Conservation (phyloP, 2,329 filamentous ascomycete species). For the Cryphonectria naterciae region DNA sequence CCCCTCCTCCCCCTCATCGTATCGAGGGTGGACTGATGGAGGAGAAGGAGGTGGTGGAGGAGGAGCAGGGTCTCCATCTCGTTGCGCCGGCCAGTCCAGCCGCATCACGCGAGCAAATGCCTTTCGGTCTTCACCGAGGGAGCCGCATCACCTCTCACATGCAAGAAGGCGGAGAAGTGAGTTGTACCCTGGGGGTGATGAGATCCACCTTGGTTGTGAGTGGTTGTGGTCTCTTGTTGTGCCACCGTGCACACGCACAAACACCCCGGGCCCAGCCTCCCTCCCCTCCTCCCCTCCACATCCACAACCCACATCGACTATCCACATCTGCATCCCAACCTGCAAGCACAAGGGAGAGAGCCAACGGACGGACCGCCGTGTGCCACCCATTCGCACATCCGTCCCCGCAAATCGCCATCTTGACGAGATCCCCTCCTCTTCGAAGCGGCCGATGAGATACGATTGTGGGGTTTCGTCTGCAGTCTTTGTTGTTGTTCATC, state of each 20-base stretch:
- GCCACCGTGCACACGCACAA: not conserved
- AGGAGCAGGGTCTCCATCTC: not conserved
- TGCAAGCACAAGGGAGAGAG: not conserved
- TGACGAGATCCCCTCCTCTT: constrained; percentile 6
- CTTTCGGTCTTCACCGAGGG: constrained; percentile 10
- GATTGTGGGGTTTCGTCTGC: not conserved
- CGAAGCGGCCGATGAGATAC: constrained; percentile 10
- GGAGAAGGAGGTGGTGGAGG: not conserved
- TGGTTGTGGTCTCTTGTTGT: not conserved
- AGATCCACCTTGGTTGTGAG: not conserved
- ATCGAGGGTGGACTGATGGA: not conserved
- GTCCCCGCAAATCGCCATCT: constrained; percentile 13
- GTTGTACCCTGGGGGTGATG: not conserved
- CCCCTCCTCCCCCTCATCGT: not conserved
- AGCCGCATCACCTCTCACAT: constrained; percentile 12
- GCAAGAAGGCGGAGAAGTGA: not conserved
- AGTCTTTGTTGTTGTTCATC: not conserved
- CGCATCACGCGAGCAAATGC: constrained; percentile 4
- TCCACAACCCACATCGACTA: not conserved
- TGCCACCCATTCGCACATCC: not conserved
- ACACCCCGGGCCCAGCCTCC: not conserved
- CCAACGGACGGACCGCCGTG: constrained; percentile 1
- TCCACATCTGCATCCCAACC: not conserved
- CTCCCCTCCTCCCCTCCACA: not conserved
- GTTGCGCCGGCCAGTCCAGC: not conserved